These are phyloP conservation scores for Pichia kluyveri DNA, from an alignment of 805 yeast genomes.

Conservation along the genomic window DNA sequence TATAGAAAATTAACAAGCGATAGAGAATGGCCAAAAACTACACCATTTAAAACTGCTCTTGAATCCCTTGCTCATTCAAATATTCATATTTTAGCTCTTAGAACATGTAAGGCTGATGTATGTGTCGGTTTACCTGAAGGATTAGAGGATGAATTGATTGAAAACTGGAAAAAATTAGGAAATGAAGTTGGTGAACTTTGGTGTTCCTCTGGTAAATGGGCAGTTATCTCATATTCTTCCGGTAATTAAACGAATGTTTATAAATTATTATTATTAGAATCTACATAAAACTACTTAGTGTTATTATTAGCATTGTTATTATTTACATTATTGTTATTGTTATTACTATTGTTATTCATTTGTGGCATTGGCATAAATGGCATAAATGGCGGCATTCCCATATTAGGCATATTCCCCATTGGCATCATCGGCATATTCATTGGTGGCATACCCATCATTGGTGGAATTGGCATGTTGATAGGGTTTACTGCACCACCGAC, in stretches of 20 bases:
- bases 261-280: background rate
- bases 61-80: constrained; percentile 57
- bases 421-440: constrained; percentile 22
- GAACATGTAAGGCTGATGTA: constrained; percentile 96
- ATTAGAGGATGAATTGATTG: constrained; percentile 55
- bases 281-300: background rate
- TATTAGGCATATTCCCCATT: constrained; percentile 23
- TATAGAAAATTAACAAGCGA: constrained; percentile 93
- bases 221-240: constrained; percentile 61
- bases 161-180: constrained; percentile 46
- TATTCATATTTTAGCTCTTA: constrained; percentile 60
- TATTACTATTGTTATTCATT: constrained; percentile 1
- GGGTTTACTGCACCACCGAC: background rate
- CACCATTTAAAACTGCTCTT: constrained; percentile 64
- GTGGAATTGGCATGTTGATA: constrained; percentile 10
- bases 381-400: constrained; percentile 22
- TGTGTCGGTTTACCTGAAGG: constrained; percentile 78
- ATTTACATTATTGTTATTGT: background rate
- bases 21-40: constrained; percentile 75
- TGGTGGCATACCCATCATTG: constrained; percentile 17
- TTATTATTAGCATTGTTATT: background rate
- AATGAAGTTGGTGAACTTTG: constrained; percentile 66
- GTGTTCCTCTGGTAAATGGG: constrained; percentile 90
- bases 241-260: constrained; percentile 21
- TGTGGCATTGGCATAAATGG: constrained; percentile 16